Percentiles rank a stretch among this genome's conserved stretches.
Conservation (phyloP, 2,329 filamentous ascomycete species). For the Fusarium sp. region DNA sequence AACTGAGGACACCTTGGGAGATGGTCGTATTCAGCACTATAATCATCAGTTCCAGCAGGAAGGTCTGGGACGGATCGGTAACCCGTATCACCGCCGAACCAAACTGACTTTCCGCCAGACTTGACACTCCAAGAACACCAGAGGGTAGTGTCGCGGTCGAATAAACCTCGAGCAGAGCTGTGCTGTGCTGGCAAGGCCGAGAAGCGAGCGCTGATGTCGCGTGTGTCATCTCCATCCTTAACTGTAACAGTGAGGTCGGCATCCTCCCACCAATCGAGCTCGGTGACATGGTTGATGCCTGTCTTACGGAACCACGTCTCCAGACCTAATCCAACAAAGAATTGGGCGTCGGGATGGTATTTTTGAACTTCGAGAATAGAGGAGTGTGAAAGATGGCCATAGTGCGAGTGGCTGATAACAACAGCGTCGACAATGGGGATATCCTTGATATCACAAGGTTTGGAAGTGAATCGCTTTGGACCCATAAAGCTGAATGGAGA, state of each 20-base stretch:
- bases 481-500: constrained; percentile 77
- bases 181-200: constrained; percentile 86
- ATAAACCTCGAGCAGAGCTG: constrained; percentile 73
- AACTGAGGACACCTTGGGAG: constrained; percentile 86
- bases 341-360: constrained; percentile 82
- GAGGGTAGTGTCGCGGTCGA: constrained; percentile 80
- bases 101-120: constrained; percentile 81
- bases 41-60: constrained; percentile 74
- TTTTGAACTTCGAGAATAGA: constrained; percentile 78
- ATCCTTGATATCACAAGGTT: constrained; percentile 81
- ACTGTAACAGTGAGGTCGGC: constrained; percentile 73
- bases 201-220: constrained; percentile 76
- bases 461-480: constrained; percentile 82
- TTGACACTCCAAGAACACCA: constrained; percentile 90
- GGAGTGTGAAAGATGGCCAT: constrained; percentile 87
- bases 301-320: constrained; percentile 81
- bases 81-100: constrained; percentile 91
- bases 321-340: constrained; percentile 87
- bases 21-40: constrained; percentile 72
- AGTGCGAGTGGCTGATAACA: constrained; percentile 90
- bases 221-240: constrained; percentile 48
- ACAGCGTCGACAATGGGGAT: constrained; percentile 82
- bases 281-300: constrained; percentile 82
- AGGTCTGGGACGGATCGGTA: constrained; percentile 82
- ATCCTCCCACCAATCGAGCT: constrained; percentile 96